A percentile compares a stretch with the other conserved stretches of the same genome.
Evolutionary conservation across 2,329 filamentous ascomycete genomes (phyloP).

Genomic region (Phyllosticta capitalensis): DNA sequence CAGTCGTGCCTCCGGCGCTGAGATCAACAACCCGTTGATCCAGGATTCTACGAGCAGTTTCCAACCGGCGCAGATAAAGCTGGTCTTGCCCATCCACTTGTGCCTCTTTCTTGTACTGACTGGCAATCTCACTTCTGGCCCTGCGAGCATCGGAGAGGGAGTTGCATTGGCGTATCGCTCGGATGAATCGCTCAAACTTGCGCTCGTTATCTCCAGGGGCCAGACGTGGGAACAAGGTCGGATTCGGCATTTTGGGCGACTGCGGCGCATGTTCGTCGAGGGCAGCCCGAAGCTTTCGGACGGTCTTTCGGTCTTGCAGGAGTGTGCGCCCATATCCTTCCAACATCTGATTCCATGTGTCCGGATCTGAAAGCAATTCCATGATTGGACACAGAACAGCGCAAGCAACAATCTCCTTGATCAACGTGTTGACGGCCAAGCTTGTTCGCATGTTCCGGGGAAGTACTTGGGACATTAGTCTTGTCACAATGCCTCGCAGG

Average conservation of each 20-base stretch:
- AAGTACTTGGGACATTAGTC: constrained; percentile 64
- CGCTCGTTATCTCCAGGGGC: constrained; percentile 75
- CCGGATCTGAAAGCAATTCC: constrained; percentile 74
- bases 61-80: constrained; percentile 77
- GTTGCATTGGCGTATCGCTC: constrained; percentile 76
- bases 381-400: constrained; percentile 79
- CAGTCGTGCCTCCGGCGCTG: constrained; percentile 52
- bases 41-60: constrained; percentile 81
- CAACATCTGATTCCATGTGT: constrained; percentile 96
- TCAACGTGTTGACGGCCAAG: constrained; percentile 66
- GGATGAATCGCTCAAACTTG: constrained; percentile 88
- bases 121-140: constrained; percentile 84
- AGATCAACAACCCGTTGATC: constrained; percentile 84
- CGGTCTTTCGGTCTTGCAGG: constrained; percentile 90
- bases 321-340: constrained; percentile 79
- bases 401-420: constrained; percentile 86
- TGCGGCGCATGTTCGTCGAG: constrained; percentile 88
- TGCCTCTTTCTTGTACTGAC: constrained; percentile 79
- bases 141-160: constrained; percentile 88
- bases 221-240: constrained; percentile 69
- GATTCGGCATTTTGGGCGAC: constrained; percentile 55
- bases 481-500: constrained; percentile 62
- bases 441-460: constrained; percentile 68
- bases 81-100: constrained; percentile 70
- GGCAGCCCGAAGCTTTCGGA: constrained; percentile 81